phyloP scores from a whole-genome alignment of 129 eudicot species.

The Calendula officinalis region DNA sequence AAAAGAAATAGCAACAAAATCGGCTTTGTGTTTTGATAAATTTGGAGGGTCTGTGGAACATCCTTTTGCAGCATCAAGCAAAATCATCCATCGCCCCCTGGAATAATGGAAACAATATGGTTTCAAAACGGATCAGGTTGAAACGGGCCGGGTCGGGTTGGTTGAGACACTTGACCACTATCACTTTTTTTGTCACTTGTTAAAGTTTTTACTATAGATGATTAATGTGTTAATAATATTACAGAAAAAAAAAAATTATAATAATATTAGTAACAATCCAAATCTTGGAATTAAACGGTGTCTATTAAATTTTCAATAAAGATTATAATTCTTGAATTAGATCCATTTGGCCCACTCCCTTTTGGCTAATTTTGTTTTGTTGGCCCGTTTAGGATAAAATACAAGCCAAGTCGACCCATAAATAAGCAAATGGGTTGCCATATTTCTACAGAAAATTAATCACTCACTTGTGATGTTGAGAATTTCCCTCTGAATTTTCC shows the following conservation, averaged over 20 bases:
- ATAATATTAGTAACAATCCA: neutral
- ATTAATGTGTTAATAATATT: too few relatives aligned
- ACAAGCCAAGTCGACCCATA: neutral
- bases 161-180: too few relatives aligned
- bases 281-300: neutral
- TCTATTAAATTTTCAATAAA: neutral
- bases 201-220: too few relatives aligned
- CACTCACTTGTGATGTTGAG: slow-evolving; percentile 50
- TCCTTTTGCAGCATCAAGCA: slow-evolving; percentile 98
- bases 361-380: neutral
- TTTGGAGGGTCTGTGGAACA: slow-evolving; percentile 86
- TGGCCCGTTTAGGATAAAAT: neutral
- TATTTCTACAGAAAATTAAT: neutral
- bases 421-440: slow-evolving; percentile 3
- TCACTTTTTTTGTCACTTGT: too few relatives aligned
- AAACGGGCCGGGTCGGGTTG: too few relatives aligned
- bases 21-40: slow-evolving; percentile 70
- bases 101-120: slow-evolving; percentile 15
- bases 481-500: slow-evolving; percentile 54
- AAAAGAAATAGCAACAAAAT: slow-evolving; percentile 86
- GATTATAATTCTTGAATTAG: neutral
- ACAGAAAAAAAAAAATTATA: too few relatives aligned
- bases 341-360: neutral
- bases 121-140: too few relatives aligned
- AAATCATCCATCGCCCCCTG: slow-evolving; percentile 84